Conservation (phyloP, 73 alveolate genomes). For the Tetrahymena borealis region DNA sequence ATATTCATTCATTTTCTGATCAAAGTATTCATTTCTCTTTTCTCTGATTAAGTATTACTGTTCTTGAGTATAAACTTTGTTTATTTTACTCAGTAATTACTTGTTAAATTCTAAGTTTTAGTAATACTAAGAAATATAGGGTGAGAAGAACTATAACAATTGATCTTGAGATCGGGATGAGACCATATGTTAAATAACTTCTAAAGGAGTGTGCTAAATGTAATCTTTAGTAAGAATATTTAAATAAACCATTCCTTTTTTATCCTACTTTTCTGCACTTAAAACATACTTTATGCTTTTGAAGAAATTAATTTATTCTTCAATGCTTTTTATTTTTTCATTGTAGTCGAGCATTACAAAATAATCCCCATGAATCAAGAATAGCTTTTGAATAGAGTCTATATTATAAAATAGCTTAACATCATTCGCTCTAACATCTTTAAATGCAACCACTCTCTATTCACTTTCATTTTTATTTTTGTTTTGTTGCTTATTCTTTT, state of each 20-base stretch:
- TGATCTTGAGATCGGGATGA: not conserved
- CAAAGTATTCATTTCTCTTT: not conserved
- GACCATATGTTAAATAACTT: not conserved
- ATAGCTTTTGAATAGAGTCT: not conserved
- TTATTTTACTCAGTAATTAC: not conserved
- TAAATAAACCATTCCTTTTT: not conserved
- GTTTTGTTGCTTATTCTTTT: not conserved
- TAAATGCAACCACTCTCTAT: not conserved
- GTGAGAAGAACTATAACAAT: not conserved
- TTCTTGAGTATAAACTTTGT: not conserved
- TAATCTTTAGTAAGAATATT: not conserved
- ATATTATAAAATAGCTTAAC: not conserved
- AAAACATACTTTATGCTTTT: not conserved
- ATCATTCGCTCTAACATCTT: not conserved
- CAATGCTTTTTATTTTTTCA: not conserved
- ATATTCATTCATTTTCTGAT: not conserved
- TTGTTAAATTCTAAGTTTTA: not conserved
- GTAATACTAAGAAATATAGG: not conserved
- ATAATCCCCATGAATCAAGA: not conserved
- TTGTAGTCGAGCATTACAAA: not conserved
- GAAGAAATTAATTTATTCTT: not conserved
- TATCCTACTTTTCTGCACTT: not conserved
- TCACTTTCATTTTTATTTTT: not conserved
- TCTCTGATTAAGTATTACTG: not conserved
- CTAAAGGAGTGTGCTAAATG: not conserved